Evolutionary conservation across 257 asterid species (phyloP), one percentile per base, ranked within the genome.

Genomic region (Solanum okadae): DNA sequence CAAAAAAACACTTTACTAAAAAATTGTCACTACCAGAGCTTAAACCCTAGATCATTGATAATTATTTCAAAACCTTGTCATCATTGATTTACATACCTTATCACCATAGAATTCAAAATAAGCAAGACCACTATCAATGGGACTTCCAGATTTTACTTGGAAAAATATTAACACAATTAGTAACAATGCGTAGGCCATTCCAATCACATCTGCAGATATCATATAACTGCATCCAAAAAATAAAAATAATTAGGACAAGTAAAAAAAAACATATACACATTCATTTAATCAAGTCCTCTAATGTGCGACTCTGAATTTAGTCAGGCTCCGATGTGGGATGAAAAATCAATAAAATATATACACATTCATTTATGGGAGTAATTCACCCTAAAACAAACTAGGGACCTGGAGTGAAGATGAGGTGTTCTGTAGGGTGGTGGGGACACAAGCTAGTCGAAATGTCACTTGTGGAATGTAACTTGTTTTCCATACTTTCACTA

Each of bases 181-280:
- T 68, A 86, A 11, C 2, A 49, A 81, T 18, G 14, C 72, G 16
- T 72, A 86, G n/a, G 33, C 37, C 73, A 86, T 40, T 52, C 88
- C 88, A 86, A 86, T 86, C 0, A 72, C 88, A 42, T 31, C 34
- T 34, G n/a, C 88, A 72, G 88, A 13, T 40, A 86, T 29, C 88
- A 86, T 72, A 38, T 86, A 86, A 6, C 88, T 86, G 33, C 87
- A 27, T 16, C 85, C 67, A 52, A 29, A 46, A 46, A 5, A 0
- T 0, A 14, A 5, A 42, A 52, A 16, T 16, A 52, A 5, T 52
- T 52, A 52, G 63, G 1, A 52, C 16, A 52, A 52, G 63, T 52
- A 42, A 1, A 25, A 12, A 31, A 42, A 29, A 1, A 1, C 2
- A 10, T 81, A 81, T 29, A 3, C 3, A 46, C 38, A 81, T 16